Conservation (phyloP, 352 stramenopile species). For the Saprolegnia diclina region DNA sequence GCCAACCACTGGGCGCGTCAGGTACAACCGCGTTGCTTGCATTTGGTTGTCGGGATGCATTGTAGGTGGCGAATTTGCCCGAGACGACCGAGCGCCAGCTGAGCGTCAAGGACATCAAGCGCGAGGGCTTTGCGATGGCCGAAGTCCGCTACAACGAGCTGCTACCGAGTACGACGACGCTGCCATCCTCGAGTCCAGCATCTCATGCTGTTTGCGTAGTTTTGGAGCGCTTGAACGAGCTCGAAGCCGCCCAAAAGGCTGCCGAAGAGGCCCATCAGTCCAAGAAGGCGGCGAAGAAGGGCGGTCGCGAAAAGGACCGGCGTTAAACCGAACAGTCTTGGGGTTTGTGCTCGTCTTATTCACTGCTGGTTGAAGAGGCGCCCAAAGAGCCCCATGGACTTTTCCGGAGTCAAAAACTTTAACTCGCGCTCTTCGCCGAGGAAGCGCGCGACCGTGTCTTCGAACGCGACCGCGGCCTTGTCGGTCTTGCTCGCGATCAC, state of each 20-base stretch:
- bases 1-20: constrained; percentile 51
- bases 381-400: constrained; percentile 72
- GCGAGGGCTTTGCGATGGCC: constrained; percentile 67
- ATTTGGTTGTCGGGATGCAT: not conserved
- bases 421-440: constrained; percentile 82
- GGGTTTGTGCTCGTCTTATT: not conserved
- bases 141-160: constrained; percentile 77
- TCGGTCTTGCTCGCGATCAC: constrained; percentile 79
- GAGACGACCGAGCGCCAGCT: constrained; percentile 65
- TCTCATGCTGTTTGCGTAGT: constrained; percentile 33
- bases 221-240: constrained; percentile 68
- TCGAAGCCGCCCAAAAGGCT: constrained; percentile 74
- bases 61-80: constrained; percentile 47
- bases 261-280: constrained; percentile 66
- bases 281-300: constrained; percentile 54
- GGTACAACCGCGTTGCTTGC: not conserved
- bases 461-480: constrained; percentile 73
- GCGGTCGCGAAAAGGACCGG: constrained; percentile 64
- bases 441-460: constrained; percentile 88
- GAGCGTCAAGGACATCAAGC: constrained; percentile 83
- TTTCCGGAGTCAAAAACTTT: constrained; percentile 80
- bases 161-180: constrained; percentile 43
- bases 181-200: constrained; percentile 17
- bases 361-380: constrained; percentile 49
- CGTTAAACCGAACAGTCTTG: constrained; percentile 29